Base-by-base conservation (phyloP, 306 rosid species). In the Ormosia semicastrata region DNA sequence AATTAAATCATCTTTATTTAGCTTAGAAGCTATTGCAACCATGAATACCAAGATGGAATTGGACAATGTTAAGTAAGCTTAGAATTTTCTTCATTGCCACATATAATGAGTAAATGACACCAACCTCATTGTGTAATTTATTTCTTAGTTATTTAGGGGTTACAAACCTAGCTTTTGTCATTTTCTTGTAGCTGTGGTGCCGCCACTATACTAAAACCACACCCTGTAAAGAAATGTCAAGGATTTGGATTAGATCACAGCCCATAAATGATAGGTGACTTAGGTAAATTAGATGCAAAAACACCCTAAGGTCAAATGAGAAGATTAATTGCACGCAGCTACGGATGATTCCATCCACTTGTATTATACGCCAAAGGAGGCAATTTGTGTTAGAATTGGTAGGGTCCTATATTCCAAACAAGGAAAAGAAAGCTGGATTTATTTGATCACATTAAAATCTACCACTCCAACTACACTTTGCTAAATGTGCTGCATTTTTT, bases 221-320 rank as follows among this genome's bases (percentile, higher is more conserved):
- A 49, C 39, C 52, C 49, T 68, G 67, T 32, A 57, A 75, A 75
- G 82, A 75, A 75, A 84, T 41, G 68, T 33, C n/a, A 39, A 66
- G 18, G 39, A 66, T 62, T 74, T 67, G 32, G 66, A 24, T 58
- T 68, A 79, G 37, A 84, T 39, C 9, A 18, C 69, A 67, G 59
- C 29, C 84, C 62, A 79, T 58, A 79, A 79, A 79, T 79, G 74
- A 59, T 49, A 68, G 9, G 75, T 60, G 54, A 74, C 78, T 58
- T 56, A 74, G 87, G 78, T 74, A 65, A 78, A 83, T 24, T 74
- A 50, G 52, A 49, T 47, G 67, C 81, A 66, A 79, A 64, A 73
- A 37, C 29, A 67, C 39, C 44, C 47, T 41, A 6, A 49, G 57
- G 57, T 78, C 80, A 77, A 79, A 62, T 39, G 53, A 77, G 79